Base-by-base conservation (phyloP, 331 rosid genomes). In the Malus hybrid region DNA sequence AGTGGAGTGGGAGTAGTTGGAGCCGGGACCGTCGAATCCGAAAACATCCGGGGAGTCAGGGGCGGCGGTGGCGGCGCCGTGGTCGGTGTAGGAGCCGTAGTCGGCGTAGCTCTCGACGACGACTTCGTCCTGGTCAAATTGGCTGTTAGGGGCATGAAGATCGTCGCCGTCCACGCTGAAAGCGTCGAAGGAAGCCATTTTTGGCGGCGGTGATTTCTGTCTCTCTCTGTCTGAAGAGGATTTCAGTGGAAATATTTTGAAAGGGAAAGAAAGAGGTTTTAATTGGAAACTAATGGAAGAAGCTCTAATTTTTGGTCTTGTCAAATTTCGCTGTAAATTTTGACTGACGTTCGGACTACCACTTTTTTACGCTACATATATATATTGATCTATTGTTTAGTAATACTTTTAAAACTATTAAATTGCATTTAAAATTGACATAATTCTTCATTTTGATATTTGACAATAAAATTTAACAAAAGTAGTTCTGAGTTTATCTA, bases 151-250 rank as follows among this genome's bases (percentile, higher is more conserved):
- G 63, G 89, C 75, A 87, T 85, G 82, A 10, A 82, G 75, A 39
- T 89, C 96, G 4, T 92, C 99, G 68, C 90, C 91, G 80, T 85
- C 97, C 82, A 87, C 83, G 77, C 86, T 73, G 83, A 82, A 94
- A 62, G 90, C 80, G 73, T 89, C 97, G 86, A 92, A 90, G 80
- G 99, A 86, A 84, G 97, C 86, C 97, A 89, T 95, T 34, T 34
- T 56, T 39, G 59, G 42, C 69, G 14, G 48, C 14, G 48, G 5
- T 3, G 48, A 10, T 10, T 42, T 10, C 14, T 46, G 65, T 54
- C 60, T 71, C 60, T 65, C 74, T 67, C 67, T 71, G 56, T 84
- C 83, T 77, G n/a, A 46, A 72, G 32, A 24, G 31, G 67, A 59
- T 54, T 59, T 59, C 76, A 9, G 44, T 71, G 7, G 55, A 29